phyloP scores from a whole-genome alignment of 768 basidiomycete genomes.

The Amanita molliuscula region DNA sequence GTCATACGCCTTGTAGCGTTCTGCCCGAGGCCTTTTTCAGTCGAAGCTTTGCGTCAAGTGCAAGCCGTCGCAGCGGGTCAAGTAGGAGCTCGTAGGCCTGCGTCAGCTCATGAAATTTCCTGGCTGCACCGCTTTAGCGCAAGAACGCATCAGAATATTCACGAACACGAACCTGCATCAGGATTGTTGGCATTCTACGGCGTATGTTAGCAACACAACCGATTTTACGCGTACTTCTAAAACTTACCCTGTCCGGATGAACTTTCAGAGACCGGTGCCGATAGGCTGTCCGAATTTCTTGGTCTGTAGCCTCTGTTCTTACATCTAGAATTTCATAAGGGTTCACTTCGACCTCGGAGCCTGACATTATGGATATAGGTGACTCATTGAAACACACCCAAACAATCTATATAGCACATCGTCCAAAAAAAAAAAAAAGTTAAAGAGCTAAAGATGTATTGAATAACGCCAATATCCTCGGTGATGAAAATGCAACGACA shows the following conservation, averaged over 20 bases:
- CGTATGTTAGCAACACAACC: background rate
- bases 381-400: background rate
- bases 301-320: slow-evolving; percentile 55
- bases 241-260: slow-evolving; percentile 73
- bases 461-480: too few relatives aligned
- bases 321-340: slow-evolving; percentile 67
- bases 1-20: slow-evolving; percentile 62
- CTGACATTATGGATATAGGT: background rate
- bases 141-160: background rate
- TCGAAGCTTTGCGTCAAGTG: slow-evolving; percentile 72
- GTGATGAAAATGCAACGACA: background rate
- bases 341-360: slow-evolving; percentile 47
- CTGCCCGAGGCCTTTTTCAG: slow-evolving; percentile 55
- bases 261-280: slow-evolving; percentile 74
- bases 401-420: too few relatives aligned
- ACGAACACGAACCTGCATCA: slow-evolving; percentile 46
- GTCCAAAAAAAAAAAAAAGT: too few relatives aligned
- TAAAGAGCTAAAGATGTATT: too few relatives aligned
- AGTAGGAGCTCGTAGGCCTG: slow-evolving; percentile 74
- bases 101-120: slow-evolving; percentile 79
- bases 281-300: slow-evolving; percentile 73
- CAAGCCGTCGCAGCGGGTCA: slow-evolving; percentile 69
- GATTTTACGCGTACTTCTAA: too few relatives aligned
- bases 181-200: slow-evolving; percentile 69
- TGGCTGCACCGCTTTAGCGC: slow-evolving; percentile 25